phyloP scores from a whole-genome alignment of 345 rosid genomes.

The Camelina neglecta region DNA sequence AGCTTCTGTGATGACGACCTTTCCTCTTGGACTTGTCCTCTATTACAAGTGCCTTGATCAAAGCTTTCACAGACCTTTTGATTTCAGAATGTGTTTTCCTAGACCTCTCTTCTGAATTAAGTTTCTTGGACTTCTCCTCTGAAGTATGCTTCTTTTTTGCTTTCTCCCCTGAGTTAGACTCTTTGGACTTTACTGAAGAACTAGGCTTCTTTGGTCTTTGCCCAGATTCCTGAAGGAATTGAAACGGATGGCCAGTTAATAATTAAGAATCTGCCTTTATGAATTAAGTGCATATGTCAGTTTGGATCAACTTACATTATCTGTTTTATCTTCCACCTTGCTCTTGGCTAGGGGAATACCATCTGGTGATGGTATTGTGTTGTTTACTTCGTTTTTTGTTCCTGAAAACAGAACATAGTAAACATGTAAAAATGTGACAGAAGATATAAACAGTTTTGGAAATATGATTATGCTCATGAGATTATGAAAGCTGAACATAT shows the following conservation, averaged over 20 bases:
- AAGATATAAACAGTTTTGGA: not conserved
- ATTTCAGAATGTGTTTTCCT: constrained; percentile 38
- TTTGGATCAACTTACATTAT: constrained; percentile 34
- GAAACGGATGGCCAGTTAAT: not conserved
- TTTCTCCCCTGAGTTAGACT: constrained; percentile 38
- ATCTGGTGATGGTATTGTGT: constrained; percentile 13
- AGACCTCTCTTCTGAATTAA: constrained; percentile 51
- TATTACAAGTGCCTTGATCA: constrained; percentile 59
- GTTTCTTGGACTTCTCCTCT: constrained; percentile 38
- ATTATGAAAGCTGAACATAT: not conserved
- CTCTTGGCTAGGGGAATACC: constrained; percentile 19
- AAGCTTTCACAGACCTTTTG: constrained; percentile 61
- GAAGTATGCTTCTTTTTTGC: constrained; percentile 28
- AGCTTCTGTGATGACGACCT: constrained; percentile 57
- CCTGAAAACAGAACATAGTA: constrained; percentile 36
- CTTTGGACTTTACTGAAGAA: constrained; percentile 25
- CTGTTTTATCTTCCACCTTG: constrained; percentile 36
- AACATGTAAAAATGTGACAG: not conserved
- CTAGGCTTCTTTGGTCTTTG: constrained; percentile 38
- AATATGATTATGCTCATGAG: not conserved
- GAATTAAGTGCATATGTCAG: not conserved
- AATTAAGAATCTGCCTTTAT: constrained; percentile 7
- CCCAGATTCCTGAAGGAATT: constrained; percentile 30
- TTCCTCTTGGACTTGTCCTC: constrained; percentile 67
- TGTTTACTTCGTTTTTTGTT: constrained; percentile 33